A percentile compares a stretch with the other conserved stretches of the same genome.
These are phyloP conservation scores for Penicillium samsonianum DNA, from an alignment of 495 filamentous ascomycete genomes.

Conservation along the genomic window DNA sequence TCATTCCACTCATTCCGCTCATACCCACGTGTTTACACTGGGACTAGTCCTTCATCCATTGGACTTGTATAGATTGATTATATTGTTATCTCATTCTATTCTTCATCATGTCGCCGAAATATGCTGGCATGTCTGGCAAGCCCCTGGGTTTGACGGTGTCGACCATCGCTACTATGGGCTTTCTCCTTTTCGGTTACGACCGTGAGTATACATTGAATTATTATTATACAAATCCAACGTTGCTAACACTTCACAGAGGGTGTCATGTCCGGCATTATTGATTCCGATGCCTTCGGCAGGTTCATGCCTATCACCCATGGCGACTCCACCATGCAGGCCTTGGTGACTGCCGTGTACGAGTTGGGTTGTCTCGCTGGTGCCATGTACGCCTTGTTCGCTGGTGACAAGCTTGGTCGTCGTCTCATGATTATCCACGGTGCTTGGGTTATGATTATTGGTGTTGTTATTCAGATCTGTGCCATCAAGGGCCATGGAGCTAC, in stretches of 20 bases:
- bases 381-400: constrained; percentile 66
- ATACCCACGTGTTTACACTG: constrained; percentile 12
- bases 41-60: constrained; percentile 6
- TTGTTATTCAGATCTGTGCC: constrained; percentile 70
- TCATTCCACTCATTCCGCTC: constrained; percentile 5
- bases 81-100: constrained; percentile 2
- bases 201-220: constrained; percentile 30
- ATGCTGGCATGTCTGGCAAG: constrained; percentile 64
- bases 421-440: constrained; percentile 62
- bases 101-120: constrained; percentile 42
- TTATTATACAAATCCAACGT: not conserved
- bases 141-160: constrained; percentile 64
- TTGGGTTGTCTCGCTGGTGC: constrained; percentile 75
- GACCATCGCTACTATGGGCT: constrained; percentile 69
- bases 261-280: constrained; percentile 83
- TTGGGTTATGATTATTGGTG: constrained; percentile 77
- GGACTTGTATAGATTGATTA: constrained; percentile 7
- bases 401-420: constrained; percentile 68
- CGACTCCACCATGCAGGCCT: constrained; percentile 72
- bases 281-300: constrained; percentile 66
- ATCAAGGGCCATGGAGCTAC: constrained; percentile 43
- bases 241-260: constrained; percentile 43
- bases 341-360: constrained; percentile 83
- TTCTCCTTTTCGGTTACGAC: constrained; percentile 71
- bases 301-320: constrained; percentile 66